Evolutionary conservation across 1,284 basidiomycete genomes (phyloP).

Genomic region (Trichosporon coremiiforme): DNA sequence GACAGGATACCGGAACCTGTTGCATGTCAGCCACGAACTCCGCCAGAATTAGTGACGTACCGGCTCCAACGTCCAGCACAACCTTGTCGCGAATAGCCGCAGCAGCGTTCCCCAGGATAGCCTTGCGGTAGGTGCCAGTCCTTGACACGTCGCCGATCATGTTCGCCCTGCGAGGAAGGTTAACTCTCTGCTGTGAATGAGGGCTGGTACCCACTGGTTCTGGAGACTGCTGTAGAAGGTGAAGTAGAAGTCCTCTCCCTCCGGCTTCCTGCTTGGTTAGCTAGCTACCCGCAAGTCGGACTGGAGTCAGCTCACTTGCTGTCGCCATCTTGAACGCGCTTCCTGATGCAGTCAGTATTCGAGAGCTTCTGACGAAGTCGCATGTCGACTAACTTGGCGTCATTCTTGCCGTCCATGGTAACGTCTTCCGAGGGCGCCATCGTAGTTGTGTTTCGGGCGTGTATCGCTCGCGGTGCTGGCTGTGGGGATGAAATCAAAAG

Average conservation of each 20-base stretch:
- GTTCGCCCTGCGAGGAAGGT: conserved; percentile 46
- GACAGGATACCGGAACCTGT: conserved; percentile 60
- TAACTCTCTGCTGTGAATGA: background rate
- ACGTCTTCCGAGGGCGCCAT: conserved; percentile 4
- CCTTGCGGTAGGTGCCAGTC: conserved; percentile 55
- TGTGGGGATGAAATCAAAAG: conserved; percentile 1
- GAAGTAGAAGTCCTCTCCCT: conserved; percentile 49
- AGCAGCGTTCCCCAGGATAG: conserved; percentile 55
- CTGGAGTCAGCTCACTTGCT: conserved; percentile 10
- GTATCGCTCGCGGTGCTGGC: background rate
- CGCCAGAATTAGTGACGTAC: conserved; percentile 33
- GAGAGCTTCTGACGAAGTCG: background rate
- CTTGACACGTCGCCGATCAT: conserved; percentile 57
- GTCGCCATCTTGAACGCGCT: conserved; percentile 14
- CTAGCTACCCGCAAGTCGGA: too few relatives aligned
- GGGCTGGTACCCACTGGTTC: conserved; percentile 40
- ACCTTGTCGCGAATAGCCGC: conserved; percentile 51
- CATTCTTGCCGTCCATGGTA: background rate
- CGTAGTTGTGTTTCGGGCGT: background rate
- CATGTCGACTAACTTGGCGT: conserved; percentile 1
- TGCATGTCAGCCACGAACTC: background rate
- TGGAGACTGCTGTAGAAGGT: conserved; percentile 52
- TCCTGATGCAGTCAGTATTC: conserved; percentile 8
- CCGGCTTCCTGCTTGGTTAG: too few relatives aligned
- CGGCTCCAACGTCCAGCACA: conserved; percentile 59